Base-by-base conservation (phyloP, 768 basidiomycete genomes). In the Agrocybe pediades region DNA sequence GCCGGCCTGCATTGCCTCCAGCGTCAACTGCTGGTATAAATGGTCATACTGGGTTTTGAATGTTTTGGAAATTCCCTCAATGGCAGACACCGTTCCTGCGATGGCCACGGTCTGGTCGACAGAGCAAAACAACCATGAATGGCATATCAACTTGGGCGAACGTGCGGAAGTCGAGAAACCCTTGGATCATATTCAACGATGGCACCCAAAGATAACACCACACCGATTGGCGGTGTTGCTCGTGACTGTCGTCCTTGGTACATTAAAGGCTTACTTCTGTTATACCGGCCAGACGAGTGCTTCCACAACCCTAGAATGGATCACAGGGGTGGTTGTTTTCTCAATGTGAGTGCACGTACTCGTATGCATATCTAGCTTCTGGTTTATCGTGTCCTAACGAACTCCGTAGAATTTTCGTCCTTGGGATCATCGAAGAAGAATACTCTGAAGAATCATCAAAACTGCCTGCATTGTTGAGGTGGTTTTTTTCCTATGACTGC, bases 301-400 rank as follows among this genome's bases (percentile, higher is more conserved):
- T 6, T 46, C 58, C 3, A 49, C 51, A 3, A 52, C 49, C 5
- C 6, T 59, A 17, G 58, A 59, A 40, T 59, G 58, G 58, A 43
- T 59, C n/a, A 39, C 17, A 19, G 48, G 46, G 2, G 48, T 50
- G 17, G 41, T 58, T 2, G 24, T 57, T 1, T 47, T 41, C 20
- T 9, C 53, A 15, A 44, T 49, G 56, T 57, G 16, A n/a, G n/a
- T n/a, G n/a, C n/a, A n/a, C 13, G 52, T 53, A 15, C 2, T 19
- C 11, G 6, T 26, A 6, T 25, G 41, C 8, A 11, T 43, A 17
- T 17, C 20, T 20, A 2, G 41, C 3, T 17, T 20, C 6, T 15
- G 3, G n/a, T 3, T 43, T 20, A 3, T 19, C 21, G 23, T 15
- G 13, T 24, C 21, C 26, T 13, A 43, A 19, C 5, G 15, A 9